Base-by-base conservation (phyloP, 441 rosid genomes). In the Raphanus hybrid region DNA sequence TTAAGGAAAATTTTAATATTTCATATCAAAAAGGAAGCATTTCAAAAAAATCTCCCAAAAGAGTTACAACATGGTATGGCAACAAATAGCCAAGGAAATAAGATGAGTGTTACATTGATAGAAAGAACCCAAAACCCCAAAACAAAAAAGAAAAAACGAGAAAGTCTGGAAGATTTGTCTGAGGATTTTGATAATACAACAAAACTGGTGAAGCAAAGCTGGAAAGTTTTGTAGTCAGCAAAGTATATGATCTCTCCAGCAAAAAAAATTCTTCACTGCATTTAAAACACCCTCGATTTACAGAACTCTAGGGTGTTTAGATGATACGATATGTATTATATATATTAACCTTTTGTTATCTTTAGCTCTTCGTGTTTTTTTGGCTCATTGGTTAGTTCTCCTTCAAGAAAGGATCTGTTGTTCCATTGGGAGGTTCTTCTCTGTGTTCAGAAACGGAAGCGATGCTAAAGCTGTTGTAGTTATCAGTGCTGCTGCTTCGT, bases 371-470 rank as follows among this genome's bases (percentile, higher is more conserved):
- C 67, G 3, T 20, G 15, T 75, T 29, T 29, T 29, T 29, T 29
- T 23, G 26, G 34, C 34, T 29, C 34, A 5, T 29, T 78, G 78
- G 97, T 87, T 84, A 87, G 91, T 82, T 80, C 55, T 86, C 89
- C 84, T 84, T 84, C 68, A 72, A 80, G 61, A 81, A 75, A 5
- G 82, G 76, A 54, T 87, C 88, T 16, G 74, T 58, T 16, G 74
- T 58, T 60, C 88, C 88, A 50, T 84, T 83, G 60, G 75, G 75
- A 63, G 83, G 67, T 59, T 85, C 94, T 76, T 82, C 94, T 48
- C 84, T 80, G 37, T 84, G 83, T 62, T 75, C 81, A 45, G 82
- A 73, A 69, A 74, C 81, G n/a, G 87, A 82, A 55, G 84, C 60
- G 80, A 71, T 72, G 61, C 77, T 85, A 80, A 79, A 87, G 76